Evolutionary conservation across 345 rosid species (phyloP).

Genomic region (Acer negundo): DNA sequence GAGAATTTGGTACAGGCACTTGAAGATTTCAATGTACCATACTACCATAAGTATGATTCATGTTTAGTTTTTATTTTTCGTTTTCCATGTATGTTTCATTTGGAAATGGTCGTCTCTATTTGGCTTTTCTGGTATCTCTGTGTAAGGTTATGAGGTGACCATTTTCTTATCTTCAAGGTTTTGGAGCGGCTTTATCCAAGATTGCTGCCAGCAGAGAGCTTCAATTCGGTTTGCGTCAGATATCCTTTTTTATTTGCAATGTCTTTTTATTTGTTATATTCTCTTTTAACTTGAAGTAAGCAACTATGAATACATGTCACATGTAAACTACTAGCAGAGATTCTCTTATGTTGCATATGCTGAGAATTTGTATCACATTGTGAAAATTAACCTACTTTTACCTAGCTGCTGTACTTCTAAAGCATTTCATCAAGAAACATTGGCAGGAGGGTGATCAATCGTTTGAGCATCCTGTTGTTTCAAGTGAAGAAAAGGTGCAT

Average conservation of each 20-base stretch:
- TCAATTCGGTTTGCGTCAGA: constrained; percentile 81
- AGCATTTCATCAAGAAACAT: constrained; percentile 85
- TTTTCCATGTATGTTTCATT: background rate
- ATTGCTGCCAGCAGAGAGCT: constrained; percentile 79
- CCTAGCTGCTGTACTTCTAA: constrained; percentile 93
- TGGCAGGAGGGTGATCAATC: constrained; percentile 88
- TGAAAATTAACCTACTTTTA: constrained; percentile 57
- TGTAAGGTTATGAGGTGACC: background rate
- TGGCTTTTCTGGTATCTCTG: background rate
- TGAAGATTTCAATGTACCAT: background rate
- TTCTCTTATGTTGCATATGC: constrained; percentile 2
- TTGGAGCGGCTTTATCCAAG: constrained; percentile 77
- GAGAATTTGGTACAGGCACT: background rate
- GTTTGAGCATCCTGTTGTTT: constrained; percentile 73
- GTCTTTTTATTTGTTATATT: background rate
- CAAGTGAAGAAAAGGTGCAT: constrained; percentile 75
- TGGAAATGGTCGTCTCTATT: background rate
- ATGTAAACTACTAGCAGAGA: background rate
- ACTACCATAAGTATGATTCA: background rate
- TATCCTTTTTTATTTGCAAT: constrained; percentile 54
- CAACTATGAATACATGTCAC: background rate
- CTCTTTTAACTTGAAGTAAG: background rate
- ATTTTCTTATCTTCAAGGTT: constrained; percentile 48
- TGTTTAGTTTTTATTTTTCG: background rate
- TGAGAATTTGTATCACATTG: constrained; percentile 16